Evolutionary conservation across 805 yeast species (phyloP).

Genomic region (Saccharomycopsis babjevae): DNA sequence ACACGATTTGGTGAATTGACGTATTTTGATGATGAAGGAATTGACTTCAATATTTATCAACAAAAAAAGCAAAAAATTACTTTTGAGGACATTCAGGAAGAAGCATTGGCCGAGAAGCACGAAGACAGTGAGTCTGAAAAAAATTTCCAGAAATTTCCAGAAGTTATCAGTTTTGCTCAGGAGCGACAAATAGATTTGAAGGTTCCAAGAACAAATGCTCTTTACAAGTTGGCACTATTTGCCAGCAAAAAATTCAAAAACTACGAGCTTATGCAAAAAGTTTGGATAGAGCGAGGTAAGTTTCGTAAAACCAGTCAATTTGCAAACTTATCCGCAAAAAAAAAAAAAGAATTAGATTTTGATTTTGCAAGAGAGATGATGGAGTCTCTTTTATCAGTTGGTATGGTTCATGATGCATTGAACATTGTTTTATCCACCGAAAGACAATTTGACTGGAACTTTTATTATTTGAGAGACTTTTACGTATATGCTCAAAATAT

Average conservation of each 20-base stretch:
- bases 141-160: background rate
- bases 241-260: constrained; percentile 54
- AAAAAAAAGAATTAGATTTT: constrained; percentile 43
- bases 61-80: background rate
- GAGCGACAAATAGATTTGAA: constrained; percentile 3
- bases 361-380: constrained; percentile 69
- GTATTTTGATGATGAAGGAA: constrained; percentile 24
- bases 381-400: constrained; percentile 42
- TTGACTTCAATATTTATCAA: background rate
- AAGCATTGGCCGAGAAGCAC: background rate
- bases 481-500: constrained; percentile 13
- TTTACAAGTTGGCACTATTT: constrained; percentile 52
- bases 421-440: constrained; percentile 57
- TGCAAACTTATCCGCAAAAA: constrained; percentile 27
- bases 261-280: constrained; percentile 45
- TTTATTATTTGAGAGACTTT: constrained; percentile 15
- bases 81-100: constrained; percentile 2
- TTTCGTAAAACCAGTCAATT: constrained; percentile 50
- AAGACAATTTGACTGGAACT: constrained; percentile 61
- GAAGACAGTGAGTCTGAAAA: background rate
- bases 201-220: constrained; percentile 34
- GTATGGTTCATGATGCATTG: constrained; percentile 57
- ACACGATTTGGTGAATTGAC: constrained; percentile 29
- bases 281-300: constrained; percentile 74
- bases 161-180: background rate